phyloP scores from a whole-genome alignment of 2,329 filamentous ascomycete genomes.

The Neurospora sp. region DNA sequence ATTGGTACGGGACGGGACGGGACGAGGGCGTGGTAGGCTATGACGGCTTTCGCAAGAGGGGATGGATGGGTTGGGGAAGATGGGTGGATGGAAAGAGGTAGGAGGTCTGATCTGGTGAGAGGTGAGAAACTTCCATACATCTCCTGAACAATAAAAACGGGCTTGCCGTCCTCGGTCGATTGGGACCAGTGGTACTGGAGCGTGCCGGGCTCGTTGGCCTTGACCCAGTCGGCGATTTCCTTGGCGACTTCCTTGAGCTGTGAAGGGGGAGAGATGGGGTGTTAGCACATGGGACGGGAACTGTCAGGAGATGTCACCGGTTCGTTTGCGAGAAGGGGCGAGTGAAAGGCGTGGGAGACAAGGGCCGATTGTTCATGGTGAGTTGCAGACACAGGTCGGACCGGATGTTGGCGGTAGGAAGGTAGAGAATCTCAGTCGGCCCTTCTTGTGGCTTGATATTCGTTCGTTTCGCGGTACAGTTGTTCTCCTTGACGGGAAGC shows the following conservation, averaged over 20 bases:
- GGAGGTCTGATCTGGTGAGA: neutral
- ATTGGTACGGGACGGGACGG: too few species aligned
- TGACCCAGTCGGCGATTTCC: constrained; percentile 6
- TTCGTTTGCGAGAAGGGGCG: neutral
- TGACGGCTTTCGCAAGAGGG: too few species aligned
- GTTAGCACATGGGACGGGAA: neutral
- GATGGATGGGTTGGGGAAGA: too few species aligned
- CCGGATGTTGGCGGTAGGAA: neutral
- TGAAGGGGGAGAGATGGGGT: neutral
- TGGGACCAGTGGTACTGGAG: constrained; percentile 13
- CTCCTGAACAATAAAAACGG: constrained; percentile 10
- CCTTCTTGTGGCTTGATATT: neutral
- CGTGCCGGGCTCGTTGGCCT: constrained; percentile 11
- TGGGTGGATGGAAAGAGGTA: neutral
- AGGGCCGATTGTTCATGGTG: neutral
- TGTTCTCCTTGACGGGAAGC: neutral
- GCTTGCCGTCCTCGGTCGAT: constrained; percentile 2
- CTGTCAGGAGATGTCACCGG: neutral
- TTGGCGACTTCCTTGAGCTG: constrained; percentile 11
- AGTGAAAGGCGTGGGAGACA: neutral
- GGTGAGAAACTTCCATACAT: constrained; percentile 3
- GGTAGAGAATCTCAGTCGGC: neutral
- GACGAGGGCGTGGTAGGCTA: too few species aligned
- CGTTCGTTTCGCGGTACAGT: neutral
- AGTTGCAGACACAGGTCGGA: neutral